Evolutionary conservation across 202 grass and related monocot genomes (phyloP).

Genomic region (Zizania palustris): DNA sequence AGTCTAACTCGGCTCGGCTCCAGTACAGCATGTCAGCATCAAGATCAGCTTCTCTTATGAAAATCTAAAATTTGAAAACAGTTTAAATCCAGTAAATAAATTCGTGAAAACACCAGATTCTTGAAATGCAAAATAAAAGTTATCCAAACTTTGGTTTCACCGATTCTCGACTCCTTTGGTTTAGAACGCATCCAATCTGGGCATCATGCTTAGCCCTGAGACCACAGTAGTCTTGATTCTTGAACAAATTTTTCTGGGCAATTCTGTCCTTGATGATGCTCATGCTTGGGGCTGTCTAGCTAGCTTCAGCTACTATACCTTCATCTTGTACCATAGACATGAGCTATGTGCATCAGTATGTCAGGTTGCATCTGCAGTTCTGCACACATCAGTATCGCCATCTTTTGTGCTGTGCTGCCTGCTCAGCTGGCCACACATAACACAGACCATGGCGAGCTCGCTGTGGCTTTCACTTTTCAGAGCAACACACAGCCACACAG

Average conservation of each 20-base stretch:
- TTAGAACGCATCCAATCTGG: constrained; percentile 28
- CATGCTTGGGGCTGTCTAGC: constrained; percentile 33
- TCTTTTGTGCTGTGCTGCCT: background rate
- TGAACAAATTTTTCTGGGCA: constrained; percentile 12
- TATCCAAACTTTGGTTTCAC: too few species aligned
- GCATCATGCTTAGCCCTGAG: constrained; percentile 35
- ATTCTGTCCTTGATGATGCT: constrained; percentile 45
- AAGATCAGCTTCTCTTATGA: too few species aligned
- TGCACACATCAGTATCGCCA: background rate
- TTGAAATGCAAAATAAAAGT: too few species aligned
- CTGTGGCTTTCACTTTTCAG: background rate
- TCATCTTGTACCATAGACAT: constrained; percentile 19
- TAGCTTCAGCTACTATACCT: background rate
- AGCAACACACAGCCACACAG: background rate
- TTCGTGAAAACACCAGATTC: too few species aligned
- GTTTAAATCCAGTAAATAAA: too few species aligned
- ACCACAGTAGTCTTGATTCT: background rate
- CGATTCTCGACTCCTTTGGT: background rate
- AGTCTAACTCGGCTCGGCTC: too few species aligned
- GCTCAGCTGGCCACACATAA: background rate
- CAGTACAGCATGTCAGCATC: too few species aligned
- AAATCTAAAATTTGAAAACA: too few species aligned
- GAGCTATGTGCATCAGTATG: background rate
- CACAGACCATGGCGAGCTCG: background rate
- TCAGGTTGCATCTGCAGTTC: constrained; percentile 21